These are phyloP conservation scores for Alternaria longipes DNA, from an alignment of 2,329 filamentous ascomycete genomes.

Conservation along the genomic window DNA sequence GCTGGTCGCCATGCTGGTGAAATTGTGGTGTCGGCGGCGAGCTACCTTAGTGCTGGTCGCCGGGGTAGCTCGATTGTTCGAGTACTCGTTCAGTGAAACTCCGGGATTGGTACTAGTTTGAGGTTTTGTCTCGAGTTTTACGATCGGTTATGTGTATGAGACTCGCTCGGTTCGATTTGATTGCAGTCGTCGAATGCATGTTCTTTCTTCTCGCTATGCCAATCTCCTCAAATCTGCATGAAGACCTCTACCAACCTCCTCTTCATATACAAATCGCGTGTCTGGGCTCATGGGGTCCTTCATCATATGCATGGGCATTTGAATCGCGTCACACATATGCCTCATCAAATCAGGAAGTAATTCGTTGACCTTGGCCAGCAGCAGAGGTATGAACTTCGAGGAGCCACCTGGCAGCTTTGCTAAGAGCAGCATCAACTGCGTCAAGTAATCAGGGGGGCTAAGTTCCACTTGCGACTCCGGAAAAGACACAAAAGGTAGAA, in stretches of 20 bases:
- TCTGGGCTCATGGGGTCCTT: constrained; percentile 34
- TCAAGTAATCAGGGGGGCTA: constrained; percentile 31
- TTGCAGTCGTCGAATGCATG: constrained; percentile 1
- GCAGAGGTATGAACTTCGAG: constrained; percentile 37
- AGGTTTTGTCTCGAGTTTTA: neutral
- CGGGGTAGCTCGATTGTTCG: neutral
- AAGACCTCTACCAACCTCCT: constrained; percentile 35
- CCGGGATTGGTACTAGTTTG: neutral
- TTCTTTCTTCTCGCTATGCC: neutral
- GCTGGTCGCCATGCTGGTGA: constrained; percentile 4
- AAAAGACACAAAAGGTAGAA: constrained; percentile 36
- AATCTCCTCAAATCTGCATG: constrained; percentile 13
- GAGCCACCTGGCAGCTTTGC: constrained; percentile 35
- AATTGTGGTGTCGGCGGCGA: neutral
- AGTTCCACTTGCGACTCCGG: constrained; percentile 25
- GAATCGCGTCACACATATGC: constrained; percentile 24
- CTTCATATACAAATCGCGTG: constrained; percentile 36
- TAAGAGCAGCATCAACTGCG: constrained; percentile 27
- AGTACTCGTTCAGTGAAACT: neutral
- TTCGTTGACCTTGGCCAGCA: constrained; percentile 40
- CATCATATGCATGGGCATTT: constrained; percentile 20
- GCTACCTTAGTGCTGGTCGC: neutral
- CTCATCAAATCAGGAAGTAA: constrained; percentile 32
- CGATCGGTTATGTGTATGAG: neutral
- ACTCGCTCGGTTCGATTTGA: neutral